These are phyloP conservation scores for Saturnispora serradocipensis DNA, from an alignment of 805 yeast species.

Conservation along the genomic window DNA sequence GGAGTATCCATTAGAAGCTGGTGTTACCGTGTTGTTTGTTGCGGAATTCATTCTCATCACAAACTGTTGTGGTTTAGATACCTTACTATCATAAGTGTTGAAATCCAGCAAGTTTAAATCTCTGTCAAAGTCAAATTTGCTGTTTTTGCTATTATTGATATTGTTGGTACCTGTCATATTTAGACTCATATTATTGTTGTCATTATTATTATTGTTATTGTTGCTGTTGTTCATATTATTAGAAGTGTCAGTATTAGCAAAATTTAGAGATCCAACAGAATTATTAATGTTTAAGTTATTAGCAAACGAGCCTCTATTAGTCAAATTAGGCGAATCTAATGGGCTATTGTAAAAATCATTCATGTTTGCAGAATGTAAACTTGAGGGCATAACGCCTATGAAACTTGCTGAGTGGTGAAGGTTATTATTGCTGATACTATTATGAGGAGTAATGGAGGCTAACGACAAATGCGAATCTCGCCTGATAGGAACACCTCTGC, in stretches of 20 bases:
- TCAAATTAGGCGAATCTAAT: constrained; percentile 15
- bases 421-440: background rate
- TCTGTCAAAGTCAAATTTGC: constrained; percentile 22
- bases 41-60: background rate
- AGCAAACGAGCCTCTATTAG: constrained; percentile 8
- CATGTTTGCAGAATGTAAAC: background rate
- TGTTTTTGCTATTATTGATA: constrained; percentile 7
- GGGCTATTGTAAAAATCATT: constrained; percentile 17
- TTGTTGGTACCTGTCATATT: background rate
- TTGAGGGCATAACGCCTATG: constrained; percentile 4
- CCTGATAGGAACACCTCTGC: constrained; percentile 2
- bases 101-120: constrained; percentile 23
- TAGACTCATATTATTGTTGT: background rate
- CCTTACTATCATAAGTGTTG: background rate
- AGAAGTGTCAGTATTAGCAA: background rate
- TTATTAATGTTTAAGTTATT: constrained; percentile 10
- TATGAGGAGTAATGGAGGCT: constrained; percentile 3
- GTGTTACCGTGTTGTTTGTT: background rate
- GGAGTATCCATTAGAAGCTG: background rate
- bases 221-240: background rate
- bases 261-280: background rate
- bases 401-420: constrained; percentile 1
- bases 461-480: constrained; percentile 7
- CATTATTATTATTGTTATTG: background rate
- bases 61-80: constrained; percentile 6